These are phyloP conservation scores for Graphilbum fragrans DNA, from an alignment of 2,329 filamentous ascomycete species.

Conservation along the genomic window DNA sequence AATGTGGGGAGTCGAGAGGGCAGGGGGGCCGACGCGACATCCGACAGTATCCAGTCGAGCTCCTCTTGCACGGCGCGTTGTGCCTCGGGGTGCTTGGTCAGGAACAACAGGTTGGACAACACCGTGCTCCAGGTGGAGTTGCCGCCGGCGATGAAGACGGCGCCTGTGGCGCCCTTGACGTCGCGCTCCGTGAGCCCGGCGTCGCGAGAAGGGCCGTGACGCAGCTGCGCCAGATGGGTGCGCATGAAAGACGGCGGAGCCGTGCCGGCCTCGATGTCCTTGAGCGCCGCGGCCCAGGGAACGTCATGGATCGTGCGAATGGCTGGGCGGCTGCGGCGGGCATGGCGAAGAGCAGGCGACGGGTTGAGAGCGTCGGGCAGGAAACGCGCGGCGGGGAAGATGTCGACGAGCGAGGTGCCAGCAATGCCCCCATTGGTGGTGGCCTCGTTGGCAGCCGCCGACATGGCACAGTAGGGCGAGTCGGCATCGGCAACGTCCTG, in stretches of 20 bases:
- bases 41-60: constrained; percentile 34
- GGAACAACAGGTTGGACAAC: constrained; percentile 27
- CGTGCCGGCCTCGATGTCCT: constrained; percentile 19
- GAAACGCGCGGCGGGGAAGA: constrained; percentile 30
- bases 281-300: constrained; percentile 22
- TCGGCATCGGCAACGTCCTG: constrained; percentile 22
- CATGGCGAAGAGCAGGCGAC: constrained; percentile 9
- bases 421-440: constrained; percentile 18
- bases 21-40: constrained; percentile 9
- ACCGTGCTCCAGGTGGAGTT: constrained; percentile 32
- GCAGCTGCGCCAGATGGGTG: constrained; percentile 15
- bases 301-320: constrained; percentile 29
- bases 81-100: constrained; percentile 27
- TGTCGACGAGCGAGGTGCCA: constrained; percentile 29
- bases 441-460: constrained; percentile 11
- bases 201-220: constrained; percentile 14
- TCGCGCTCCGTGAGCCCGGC: constrained; percentile 26
- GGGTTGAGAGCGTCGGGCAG: constrained; percentile 19
- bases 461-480: constrained; percentile 27
- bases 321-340: constrained; percentile 16
- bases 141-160: constrained; percentile 33
- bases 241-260: constrained; percentile 19
- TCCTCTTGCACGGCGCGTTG: constrained; percentile 32
- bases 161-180: constrained; percentile 35
- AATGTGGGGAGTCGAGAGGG: constrained; percentile 27